phyloP scores from a whole-genome alignment of 2,329 filamentous ascomycete genomes.

The Coniosporium tulheliwenetii region DNA sequence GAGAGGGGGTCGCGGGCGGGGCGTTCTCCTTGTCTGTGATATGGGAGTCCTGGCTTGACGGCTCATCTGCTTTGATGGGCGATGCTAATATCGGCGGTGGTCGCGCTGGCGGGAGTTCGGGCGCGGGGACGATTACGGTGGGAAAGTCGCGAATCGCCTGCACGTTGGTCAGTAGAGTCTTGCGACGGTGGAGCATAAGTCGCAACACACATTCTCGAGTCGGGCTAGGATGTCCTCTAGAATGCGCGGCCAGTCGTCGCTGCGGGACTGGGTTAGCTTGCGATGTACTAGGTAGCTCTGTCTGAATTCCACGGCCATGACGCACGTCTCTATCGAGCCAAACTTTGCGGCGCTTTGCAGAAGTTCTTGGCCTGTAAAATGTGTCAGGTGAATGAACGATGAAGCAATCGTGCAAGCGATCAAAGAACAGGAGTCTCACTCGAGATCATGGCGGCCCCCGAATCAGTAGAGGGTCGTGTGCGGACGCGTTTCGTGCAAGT shows the following conservation, averaged over 20 bases:
- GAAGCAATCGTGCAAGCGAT: too few relatives aligned
- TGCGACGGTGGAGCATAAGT: not conserved
- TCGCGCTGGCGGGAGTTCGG: slow-evolving; percentile 24
- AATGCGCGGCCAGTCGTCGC: slow-evolving; percentile 53
- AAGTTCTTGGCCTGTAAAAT: slow-evolving; percentile 25
- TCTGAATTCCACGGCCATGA: slow-evolving; percentile 1
- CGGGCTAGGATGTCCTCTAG: slow-evolving; percentile 49
- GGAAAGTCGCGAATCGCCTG: slow-evolving; percentile 66
- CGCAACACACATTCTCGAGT: slow-evolving; percentile 43
- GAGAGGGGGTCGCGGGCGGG: slow-evolving; percentile 26
- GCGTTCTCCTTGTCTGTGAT: slow-evolving; percentile 56
- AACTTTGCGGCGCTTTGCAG: slow-evolving; percentile 41
- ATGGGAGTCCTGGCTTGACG: slow-evolving; percentile 27
- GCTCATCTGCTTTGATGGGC: slow-evolving; percentile 5
- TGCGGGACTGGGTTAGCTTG: slow-evolving; percentile 24
- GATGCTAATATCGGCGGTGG: slow-evolving; percentile 17
- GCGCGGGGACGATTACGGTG: slow-evolving; percentile 41
- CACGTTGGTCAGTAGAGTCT: slow-evolving; percentile 3
- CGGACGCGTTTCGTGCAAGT: too few relatives aligned
- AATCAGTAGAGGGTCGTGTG: too few relatives aligned
- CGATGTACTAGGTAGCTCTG: not conserved
- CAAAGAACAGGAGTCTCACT: too few relatives aligned
- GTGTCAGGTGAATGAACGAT: too few relatives aligned
- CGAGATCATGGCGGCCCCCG: too few relatives aligned
- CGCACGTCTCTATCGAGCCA: slow-evolving; percentile 43